phyloP scores from a whole-genome alignment of 306 rosid species.

The Lithocarpus polystachyus region DNA sequence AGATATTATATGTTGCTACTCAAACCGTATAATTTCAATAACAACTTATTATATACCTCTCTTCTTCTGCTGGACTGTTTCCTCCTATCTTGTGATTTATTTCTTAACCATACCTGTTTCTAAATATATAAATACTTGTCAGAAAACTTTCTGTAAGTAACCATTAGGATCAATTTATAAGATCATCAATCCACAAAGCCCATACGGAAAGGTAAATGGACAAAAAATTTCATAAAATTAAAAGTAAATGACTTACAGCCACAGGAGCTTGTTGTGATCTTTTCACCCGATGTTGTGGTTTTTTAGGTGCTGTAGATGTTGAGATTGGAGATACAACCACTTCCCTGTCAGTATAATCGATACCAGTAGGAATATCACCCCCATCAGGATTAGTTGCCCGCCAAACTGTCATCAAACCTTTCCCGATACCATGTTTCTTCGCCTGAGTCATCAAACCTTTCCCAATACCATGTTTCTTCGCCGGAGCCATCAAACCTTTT shows the following conservation, averaged over 20 bases:
- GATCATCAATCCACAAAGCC: slow-evolving; percentile 13
- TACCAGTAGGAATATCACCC: slow-evolving; percentile 49
- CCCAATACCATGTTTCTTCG: slow-evolving; percentile 77
- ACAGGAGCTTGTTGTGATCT: slow-evolving; percentile 34
- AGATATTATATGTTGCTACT: slow-evolving; percentile 19
- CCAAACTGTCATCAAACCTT: slow-evolving; percentile 98
- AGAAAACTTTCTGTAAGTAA: slow-evolving; percentile 21
- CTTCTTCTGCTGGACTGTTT: slow-evolving; percentile 40
- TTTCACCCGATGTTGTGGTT: slow-evolving; percentile 29
- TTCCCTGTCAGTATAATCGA: slow-evolving; percentile 39
- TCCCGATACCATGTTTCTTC: slow-evolving; percentile 82
- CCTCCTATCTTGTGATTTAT: slow-evolving; percentile 54
- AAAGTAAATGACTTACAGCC: slow-evolving; percentile 43
- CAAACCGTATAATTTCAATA: slow-evolving; percentile 7
- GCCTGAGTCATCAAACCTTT: slow-evolving; percentile 82
- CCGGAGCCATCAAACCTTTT: slow-evolving; percentile 82
- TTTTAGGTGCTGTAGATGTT: slow-evolving; percentile 24
- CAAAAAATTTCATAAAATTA: slow-evolving; percentile 3
- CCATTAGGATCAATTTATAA: slow-evolving; percentile 15
- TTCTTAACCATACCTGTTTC: slow-evolving; percentile 60
- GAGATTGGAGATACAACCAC: slow-evolving; percentile 26
- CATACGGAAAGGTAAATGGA: slow-evolving; percentile 13
- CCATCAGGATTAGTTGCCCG: slow-evolving; percentile 74
- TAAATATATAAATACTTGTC: slow-evolving; percentile 22
- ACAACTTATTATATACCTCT: slow-evolving; percentile 43